Conservation (phyloP, 2,329 filamentous ascomycete species). For the Paracoccidioides brasiliensis region DNA sequence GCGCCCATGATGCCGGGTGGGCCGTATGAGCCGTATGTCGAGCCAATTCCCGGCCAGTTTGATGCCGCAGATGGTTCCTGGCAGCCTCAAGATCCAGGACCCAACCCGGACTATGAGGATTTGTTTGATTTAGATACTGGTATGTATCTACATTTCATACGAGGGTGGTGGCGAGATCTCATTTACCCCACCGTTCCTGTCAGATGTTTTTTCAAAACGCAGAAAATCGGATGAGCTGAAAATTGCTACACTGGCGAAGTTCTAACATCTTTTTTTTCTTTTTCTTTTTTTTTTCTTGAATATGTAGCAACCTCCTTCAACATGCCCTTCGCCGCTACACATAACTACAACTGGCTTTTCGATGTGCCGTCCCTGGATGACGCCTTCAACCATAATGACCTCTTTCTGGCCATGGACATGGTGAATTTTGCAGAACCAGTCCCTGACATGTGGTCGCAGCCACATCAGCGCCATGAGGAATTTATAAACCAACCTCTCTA, state of each 20-base stretch:
- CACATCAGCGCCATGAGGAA: background rate
- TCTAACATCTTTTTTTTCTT: background rate
- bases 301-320: conserved; percentile 46
- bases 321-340: conserved; percentile 50
- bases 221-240: background rate
- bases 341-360: conserved; percentile 52
- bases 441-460: conserved; percentile 8
- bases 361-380: conserved; percentile 31
- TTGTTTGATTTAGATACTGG: conserved; percentile 47
- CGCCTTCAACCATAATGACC: conserved; percentile 17
- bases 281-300: background rate
- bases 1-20: conserved; percentile 21
- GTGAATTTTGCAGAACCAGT: conserved; percentile 13
- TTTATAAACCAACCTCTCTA: background rate
- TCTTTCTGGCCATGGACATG: conserved; percentile 16
- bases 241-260: background rate
- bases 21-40: conserved; percentile 21
- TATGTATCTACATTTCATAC: conserved; percentile 11
- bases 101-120: conserved; percentile 34
- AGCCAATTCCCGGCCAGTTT: conserved; percentile 22
- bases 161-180: background rate
- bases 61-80: conserved; percentile 23
- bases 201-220: background rate
- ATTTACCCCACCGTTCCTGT: background rate
- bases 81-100: conserved; percentile 8